Conservation (phyloP, 148 eudicot species). For the Simmondsia chinensis region DNA sequence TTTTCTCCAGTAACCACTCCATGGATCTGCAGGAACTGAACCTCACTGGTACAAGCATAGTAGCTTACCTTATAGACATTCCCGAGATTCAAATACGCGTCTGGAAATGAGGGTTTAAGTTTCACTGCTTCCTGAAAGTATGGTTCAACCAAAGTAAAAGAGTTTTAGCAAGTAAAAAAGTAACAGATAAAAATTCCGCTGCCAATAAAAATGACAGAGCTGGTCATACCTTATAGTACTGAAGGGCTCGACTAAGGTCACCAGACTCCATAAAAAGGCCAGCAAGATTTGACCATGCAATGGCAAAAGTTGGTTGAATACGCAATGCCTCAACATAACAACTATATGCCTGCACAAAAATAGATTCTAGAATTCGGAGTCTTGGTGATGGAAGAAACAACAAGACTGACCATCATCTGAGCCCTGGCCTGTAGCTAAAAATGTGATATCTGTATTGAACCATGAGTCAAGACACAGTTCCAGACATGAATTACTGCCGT, state of each 20-base stretch:
- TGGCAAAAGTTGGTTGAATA: conserved; percentile 35
- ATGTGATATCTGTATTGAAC: conserved; percentile 29
- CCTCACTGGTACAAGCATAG: conserved; percentile 1
- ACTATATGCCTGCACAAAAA: conserved; percentile 54
- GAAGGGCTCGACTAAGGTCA: conserved; percentile 33
- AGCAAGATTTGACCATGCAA: conserved; percentile 51
- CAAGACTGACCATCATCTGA: conserved; percentile 36
- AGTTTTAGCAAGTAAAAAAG: too few relatives aligned
- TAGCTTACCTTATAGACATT: conserved; percentile 76
- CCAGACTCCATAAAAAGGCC: conserved; percentile 43
- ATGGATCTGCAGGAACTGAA: conserved; percentile 3
- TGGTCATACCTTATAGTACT: conserved; percentile 61
- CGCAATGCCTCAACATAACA: conserved; percentile 39
- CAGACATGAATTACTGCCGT: conserved; percentile 23
- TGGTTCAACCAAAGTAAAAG: too few relatives aligned
- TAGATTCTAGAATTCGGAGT: conserved; percentile 42
- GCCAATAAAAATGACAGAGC: too few relatives aligned
- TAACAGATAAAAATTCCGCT: too few relatives aligned
- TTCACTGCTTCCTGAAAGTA: conserved; percentile 75
- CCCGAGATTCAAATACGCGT: conserved; percentile 84
- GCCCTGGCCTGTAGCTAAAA: conserved; percentile 41
- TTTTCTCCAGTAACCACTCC: conserved; percentile 2
- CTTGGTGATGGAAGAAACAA: conserved; percentile 41
- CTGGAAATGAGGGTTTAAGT: conserved; percentile 80
- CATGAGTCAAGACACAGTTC: conserved; percentile 28